Base-by-base conservation (phyloP, 768 basidiomycete species). In the Artomyces pyxidatus region DNA sequence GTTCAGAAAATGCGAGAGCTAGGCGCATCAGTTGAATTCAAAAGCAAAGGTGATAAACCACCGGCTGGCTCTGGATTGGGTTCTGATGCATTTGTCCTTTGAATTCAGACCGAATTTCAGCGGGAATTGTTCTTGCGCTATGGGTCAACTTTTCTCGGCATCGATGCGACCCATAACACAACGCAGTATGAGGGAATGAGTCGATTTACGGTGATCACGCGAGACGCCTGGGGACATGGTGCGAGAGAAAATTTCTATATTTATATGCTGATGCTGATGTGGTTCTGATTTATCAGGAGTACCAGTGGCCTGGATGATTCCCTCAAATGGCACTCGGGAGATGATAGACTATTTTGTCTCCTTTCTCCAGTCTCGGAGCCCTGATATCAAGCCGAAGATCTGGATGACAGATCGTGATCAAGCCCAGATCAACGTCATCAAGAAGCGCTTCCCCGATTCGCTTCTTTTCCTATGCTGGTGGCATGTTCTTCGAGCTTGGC, bases 141-240 rank as follows among this genome's bases (percentile, higher is more conserved):
- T 3, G 38, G 38, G 2, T 2, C 16, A 0, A 17, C 22, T 22
- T 48, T 48, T 23, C 3, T 30, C 4, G 25, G 26, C 6, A 25
- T 48, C 0, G 47, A 45, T 12, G 42, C 42, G 7, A 43, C 42
- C 17, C 42, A 43, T n/a, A 43, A 43, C 16, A 45, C 44, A 10
- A 45, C 44, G n/a, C 17, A 32, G n/a, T 45, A 45, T 37, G 29
- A 17, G 5, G 44, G 30, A 5, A 21, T 45, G 21, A 19, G 16
- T 21, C 16, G 32, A 19, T 45, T 35, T 21, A 32, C 44, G 12
- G 6, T 48, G 2, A 17, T 48, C 12, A 23, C 28, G n/a, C 38
- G 37, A 16, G 47, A 48, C 6, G 4, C 4, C 3, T 48, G 47
- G 47, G 47, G 47, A 16, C 47, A 41, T 42, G 47, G 47, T 48